Percentiles rank a stretch among this genome's conserved stretches.
Conservation (phyloP, 306 rosid genomes). For the Sicyos edulis region DNA sequence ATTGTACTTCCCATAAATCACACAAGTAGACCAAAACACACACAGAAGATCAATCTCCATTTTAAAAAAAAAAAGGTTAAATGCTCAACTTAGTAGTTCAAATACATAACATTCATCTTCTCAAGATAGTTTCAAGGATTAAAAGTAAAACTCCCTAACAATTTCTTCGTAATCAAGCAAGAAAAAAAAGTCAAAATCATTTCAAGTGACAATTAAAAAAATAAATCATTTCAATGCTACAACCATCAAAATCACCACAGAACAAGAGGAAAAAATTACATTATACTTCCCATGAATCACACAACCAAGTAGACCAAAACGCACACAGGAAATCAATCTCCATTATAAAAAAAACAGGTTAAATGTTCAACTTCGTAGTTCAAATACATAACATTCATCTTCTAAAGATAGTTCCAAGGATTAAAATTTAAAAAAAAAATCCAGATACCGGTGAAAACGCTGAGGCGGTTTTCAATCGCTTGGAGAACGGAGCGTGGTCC, state of each 20-base stretch:
- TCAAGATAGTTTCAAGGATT: too few species aligned
- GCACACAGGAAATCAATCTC: too few species aligned
- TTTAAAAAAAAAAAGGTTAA: background rate
- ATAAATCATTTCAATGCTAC: too few species aligned
- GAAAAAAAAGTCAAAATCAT: too few species aligned
- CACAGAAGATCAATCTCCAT: background rate
- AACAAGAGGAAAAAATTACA: too few species aligned
- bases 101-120: background rate
- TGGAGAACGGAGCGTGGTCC: slow-evolving; percentile 46
- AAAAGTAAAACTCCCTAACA: too few species aligned
- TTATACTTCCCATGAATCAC: too few species aligned
- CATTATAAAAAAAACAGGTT: background rate
- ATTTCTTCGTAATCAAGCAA: too few species aligned
- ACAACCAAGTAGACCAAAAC: too few species aligned
- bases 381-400: background rate
- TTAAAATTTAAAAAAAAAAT: too few species aligned
- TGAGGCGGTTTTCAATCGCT: slow-evolving; percentile 45
- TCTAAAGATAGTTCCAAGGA: background rate
- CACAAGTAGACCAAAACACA: background rate
- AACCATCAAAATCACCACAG: too few species aligned
- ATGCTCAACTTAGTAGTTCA: background rate
- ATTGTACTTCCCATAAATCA: background rate
- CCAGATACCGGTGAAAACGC: slow-evolving; percentile 38
- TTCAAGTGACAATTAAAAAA: too few species aligned
- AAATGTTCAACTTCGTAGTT: background rate